Percentiles rank a stretch among this genome's conserved stretches.
These are phyloP conservation scores for Scortechinia acanthostroma DNA, from an alignment of 2,329 filamentous ascomycete genomes.

Conservation along the genomic window DNA sequence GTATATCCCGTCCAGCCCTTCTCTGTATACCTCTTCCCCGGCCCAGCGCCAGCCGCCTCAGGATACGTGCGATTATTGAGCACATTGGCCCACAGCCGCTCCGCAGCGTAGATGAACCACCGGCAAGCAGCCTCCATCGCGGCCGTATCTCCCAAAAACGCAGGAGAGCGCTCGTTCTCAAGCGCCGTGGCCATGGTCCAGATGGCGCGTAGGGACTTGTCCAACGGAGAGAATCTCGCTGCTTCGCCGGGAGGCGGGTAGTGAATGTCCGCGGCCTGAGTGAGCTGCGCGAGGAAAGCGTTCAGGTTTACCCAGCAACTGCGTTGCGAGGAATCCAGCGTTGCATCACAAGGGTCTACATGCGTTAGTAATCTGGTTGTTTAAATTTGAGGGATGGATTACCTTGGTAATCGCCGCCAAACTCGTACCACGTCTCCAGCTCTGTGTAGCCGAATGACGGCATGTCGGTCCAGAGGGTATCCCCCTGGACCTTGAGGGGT, in stretches of 20 bases:
- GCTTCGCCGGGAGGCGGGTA: background rate
- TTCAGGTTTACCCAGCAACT: background rate
- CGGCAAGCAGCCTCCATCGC: background rate
- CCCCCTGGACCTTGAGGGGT: background rate
- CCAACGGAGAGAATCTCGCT: background rate
- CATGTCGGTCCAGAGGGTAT: constrained; percentile 8
- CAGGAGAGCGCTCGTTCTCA: background rate
- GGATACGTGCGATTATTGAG: background rate
- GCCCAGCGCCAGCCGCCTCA: background rate
- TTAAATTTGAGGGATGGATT: constrained; percentile 3
- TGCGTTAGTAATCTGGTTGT: background rate
- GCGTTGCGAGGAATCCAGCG: background rate
- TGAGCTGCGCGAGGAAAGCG: background rate
- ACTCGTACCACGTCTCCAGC: constrained; percentile 8
- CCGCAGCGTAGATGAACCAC: constrained; percentile 1
- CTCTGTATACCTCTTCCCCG: background rate
- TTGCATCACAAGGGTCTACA: background rate
- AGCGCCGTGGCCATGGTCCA: background rate
- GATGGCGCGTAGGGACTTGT: background rate
- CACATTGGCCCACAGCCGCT: background rate
- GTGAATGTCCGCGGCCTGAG: background rate
- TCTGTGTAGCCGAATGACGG: constrained; percentile 9
- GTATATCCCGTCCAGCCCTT: background rate
- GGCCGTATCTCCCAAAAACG: background rate
- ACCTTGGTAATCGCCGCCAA: constrained; percentile 9